These are phyloP conservation scores for Begonia fuchsioides DNA, from an alignment of 306 rosid species.

Conservation along the genomic window DNA sequence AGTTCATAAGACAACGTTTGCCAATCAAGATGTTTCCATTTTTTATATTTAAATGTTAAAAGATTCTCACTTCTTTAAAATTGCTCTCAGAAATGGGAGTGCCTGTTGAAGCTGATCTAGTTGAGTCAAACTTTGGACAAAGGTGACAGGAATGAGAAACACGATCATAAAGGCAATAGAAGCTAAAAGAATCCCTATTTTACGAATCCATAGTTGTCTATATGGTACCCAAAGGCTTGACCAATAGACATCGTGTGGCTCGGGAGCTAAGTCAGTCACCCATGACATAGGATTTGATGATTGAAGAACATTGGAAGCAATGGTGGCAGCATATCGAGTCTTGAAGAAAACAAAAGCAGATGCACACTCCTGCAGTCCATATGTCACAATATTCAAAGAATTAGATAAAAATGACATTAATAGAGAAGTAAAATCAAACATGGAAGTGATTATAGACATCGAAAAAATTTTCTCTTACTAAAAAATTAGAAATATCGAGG, in stretches of 20 bases:
- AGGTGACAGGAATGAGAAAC: constrained; percentile 69
- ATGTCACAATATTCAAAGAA: not conserved
- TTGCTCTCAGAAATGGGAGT: constrained; percentile 55
- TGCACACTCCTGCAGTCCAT: constrained; percentile 48
- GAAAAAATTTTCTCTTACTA: constrained; percentile 7
- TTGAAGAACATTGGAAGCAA: constrained; percentile 64
- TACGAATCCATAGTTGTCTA: constrained; percentile 80
- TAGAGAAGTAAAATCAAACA: not conserved
- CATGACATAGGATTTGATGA: constrained; percentile 88
- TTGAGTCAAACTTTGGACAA: constrained; percentile 83
- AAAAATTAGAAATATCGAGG: constrained; percentile 9
- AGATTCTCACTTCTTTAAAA: constrained; percentile 42
- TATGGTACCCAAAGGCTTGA: constrained; percentile 84
- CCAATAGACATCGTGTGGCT: constrained; percentile 83
- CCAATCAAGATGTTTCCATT: not conserved
- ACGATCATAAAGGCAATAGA: constrained; percentile 55
- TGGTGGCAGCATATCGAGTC: constrained; percentile 65
- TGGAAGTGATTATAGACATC: not conserved
- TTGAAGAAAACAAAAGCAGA: constrained; percentile 94
- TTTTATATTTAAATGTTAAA: not conserved
- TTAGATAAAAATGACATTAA: no score
- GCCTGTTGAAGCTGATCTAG: constrained; percentile 45
- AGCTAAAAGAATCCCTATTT: constrained; percentile 46
- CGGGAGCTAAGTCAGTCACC: constrained; percentile 86
- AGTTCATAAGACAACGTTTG: not conserved